Evolutionary conservation across 371 early-diverging fungal species (phyloP).

Genomic region (Mucor sp.): DNA sequence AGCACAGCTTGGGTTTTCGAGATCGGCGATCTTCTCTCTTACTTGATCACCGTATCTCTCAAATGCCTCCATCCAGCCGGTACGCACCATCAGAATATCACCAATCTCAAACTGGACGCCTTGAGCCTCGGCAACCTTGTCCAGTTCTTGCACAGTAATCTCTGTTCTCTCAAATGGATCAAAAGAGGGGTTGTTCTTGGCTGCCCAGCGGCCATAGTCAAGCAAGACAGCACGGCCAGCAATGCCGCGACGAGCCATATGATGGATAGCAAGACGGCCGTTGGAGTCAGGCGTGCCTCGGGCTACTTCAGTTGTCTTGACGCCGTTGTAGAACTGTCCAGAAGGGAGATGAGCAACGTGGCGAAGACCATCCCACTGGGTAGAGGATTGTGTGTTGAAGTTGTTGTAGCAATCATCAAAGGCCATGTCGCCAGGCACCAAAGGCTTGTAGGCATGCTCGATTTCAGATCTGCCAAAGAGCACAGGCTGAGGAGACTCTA

Average conservation of each 20-base stretch:
- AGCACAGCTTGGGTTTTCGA: slow-evolving; percentile 18
- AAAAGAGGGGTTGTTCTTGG: slow-evolving; percentile 21
- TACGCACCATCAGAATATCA: slow-evolving; percentile 46
- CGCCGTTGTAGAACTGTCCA: slow-evolving; percentile 37
- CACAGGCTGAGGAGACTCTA: slow-evolving; percentile 31
- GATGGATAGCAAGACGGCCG: slow-evolving; percentile 43
- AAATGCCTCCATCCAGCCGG: slow-evolving; percentile 39
- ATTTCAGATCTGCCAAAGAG: slow-evolving; percentile 32
- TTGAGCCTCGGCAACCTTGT: slow-evolving; percentile 38
- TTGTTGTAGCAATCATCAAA: slow-evolving; percentile 44
- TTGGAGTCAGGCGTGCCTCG: slow-evolving; percentile 4
- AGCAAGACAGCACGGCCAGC: slow-evolving; percentile 47
- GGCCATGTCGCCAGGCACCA: slow-evolving; percentile 9
- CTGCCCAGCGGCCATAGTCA: slow-evolving; percentile 47
- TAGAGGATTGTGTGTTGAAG: slow-evolving; percentile 43
- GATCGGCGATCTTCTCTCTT: slow-evolving; percentile 10
- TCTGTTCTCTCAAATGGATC: slow-evolving; percentile 36
- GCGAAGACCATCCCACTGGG: slow-evolving; percentile 51
- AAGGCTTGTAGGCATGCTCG: slow-evolving; percentile 22
- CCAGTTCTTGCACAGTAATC: slow-evolving; percentile 39
- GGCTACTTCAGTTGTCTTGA: slow-evolving; percentile 21
- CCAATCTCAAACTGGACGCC: slow-evolving; percentile 37
- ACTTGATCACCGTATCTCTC: slow-evolving; percentile 14
- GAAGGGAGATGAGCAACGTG: slow-evolving; percentile 29
- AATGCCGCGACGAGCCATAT: slow-evolving; percentile 47